phyloP scores from a whole-genome alignment of 306 rosid species.

The Lotus japonicus region DNA sequence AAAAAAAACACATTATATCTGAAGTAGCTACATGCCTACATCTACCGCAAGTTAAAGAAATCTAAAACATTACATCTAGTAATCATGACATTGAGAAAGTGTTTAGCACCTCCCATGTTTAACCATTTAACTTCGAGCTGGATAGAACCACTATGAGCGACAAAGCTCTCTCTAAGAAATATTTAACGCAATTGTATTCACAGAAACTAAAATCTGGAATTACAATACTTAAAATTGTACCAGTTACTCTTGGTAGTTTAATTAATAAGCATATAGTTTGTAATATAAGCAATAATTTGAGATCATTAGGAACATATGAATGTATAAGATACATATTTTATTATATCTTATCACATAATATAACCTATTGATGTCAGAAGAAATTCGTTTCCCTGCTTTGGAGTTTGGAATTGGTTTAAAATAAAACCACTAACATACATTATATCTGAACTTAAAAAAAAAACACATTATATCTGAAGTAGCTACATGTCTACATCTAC shows the following conservation, averaged over 20 bases:
- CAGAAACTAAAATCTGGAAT: no score
- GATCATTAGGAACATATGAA: no score
- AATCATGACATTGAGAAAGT: no score
- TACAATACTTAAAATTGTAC: background rate
- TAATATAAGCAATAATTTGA: background rate
- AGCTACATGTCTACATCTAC: background rate
- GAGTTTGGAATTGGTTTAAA: background rate
- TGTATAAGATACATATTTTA: background rate
- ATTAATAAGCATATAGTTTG: background rate
- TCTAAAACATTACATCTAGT: background rate
- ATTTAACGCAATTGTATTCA: no score
- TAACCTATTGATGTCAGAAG: background rate
- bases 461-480: no score
- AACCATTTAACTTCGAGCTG: no score
- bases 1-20: no score
- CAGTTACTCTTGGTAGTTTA: background rate
- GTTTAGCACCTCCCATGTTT: no score
- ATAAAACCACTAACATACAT: background rate
- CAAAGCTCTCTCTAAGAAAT: no score
- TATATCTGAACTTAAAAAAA: no score
- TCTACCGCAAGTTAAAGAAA: background rate
- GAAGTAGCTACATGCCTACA: background rate
- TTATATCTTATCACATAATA: background rate
- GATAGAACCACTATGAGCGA: no score
- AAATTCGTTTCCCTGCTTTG: background rate